Base-by-base conservation (phyloP, 225 moss, liverwort and hornwort species). In the Asterella californica region DNA sequence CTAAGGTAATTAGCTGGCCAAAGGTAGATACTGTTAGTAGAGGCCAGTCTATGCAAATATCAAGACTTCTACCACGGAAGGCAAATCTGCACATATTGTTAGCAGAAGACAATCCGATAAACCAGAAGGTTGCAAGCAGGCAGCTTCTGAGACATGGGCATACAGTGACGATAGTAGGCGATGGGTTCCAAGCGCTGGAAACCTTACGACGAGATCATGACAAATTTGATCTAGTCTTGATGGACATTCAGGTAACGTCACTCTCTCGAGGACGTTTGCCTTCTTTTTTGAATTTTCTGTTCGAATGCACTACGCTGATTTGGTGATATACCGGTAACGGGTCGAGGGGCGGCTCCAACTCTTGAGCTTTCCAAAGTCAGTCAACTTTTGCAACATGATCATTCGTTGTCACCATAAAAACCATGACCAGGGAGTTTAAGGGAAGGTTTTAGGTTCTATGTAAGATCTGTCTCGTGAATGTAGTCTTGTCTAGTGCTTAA, bases 71-170 rank as follows among this genome's bases (percentile, higher is more conserved):
- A 42, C 55, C 64, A 81, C 82, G 60, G 77, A 86, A 81, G 22
- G 65, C 64, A 25, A 61, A 80, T 27, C 70, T 91, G 24, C 91
- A 87, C 27, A 89, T 93, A 61, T 81, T 92, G 60, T 87, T 92
- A 71, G 92, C 86, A 64, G 92, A 92, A 82, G 92, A 92, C 57
- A 92, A 92, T 64, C 79, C 83, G 21, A 86, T 92, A 42, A 92
- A 92, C 77, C 92, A 92, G 47, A 92, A 87, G 80, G 88, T 92
- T 24, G 92, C 92, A 46, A 88, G 81, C 70, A 84, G 87, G 21
- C 92, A 89, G 82, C 91, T 92, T 38, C 85, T 87, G 73, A 90
- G 88, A 64, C 80, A 87, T 83, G 92, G 92, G 32, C 89, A 92
- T 62, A 84, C 70, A 29, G 92, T 91, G 69, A 83, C 85, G 42